Percentiles rank a stretch among this genome's conserved stretches.
Conservation (phyloP, 1,284 basidiomycete species). For the Somion occarium region DNA sequence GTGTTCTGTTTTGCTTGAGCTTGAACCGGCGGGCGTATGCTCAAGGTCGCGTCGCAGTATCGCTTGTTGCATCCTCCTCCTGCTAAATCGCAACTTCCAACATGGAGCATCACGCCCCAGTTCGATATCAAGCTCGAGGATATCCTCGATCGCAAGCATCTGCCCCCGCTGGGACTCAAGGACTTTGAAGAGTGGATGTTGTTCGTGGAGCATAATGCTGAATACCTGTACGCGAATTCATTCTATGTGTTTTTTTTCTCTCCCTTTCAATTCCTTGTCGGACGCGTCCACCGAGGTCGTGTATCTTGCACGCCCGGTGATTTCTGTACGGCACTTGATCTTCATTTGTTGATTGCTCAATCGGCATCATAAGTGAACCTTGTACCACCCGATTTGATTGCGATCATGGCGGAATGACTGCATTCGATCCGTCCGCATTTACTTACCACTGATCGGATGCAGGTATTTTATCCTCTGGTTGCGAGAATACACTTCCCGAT, state of each 20-base stretch:
- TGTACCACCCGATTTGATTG: too few relatives aligned
- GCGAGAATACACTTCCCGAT: constrained; percentile 56
- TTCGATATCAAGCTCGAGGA: constrained; percentile 61
- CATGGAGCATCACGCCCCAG: constrained; percentile 41
- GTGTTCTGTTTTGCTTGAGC: constrained; percentile 14
- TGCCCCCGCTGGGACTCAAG: constrained; percentile 71
- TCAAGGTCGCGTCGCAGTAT: constrained; percentile 30
- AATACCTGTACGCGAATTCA: constrained; percentile 51
- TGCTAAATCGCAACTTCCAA: constrained; percentile 58
- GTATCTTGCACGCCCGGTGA: too few relatives aligned
- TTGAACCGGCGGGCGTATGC: constrained; percentile 9
- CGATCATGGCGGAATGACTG: neutral
- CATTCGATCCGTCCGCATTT: neutral
- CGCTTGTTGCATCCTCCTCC: constrained; percentile 67
- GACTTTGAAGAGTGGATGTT: constrained; percentile 79
- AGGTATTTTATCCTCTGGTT: constrained; percentile 77
- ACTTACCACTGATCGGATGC: too few relatives aligned
- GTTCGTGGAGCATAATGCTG: constrained; percentile 64
- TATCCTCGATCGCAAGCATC: constrained; percentile 62
- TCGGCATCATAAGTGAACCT: neutral
- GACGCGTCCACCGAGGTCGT: too few relatives aligned
- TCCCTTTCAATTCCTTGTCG: neutral
- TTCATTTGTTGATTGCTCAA: neutral
- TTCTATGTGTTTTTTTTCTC: constrained; percentile 6
- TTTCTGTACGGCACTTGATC: too few relatives aligned